Base-by-base conservation (phyloP, 2,329 filamentous ascomycete species). In the Aaosphaeria arxii region DNA sequence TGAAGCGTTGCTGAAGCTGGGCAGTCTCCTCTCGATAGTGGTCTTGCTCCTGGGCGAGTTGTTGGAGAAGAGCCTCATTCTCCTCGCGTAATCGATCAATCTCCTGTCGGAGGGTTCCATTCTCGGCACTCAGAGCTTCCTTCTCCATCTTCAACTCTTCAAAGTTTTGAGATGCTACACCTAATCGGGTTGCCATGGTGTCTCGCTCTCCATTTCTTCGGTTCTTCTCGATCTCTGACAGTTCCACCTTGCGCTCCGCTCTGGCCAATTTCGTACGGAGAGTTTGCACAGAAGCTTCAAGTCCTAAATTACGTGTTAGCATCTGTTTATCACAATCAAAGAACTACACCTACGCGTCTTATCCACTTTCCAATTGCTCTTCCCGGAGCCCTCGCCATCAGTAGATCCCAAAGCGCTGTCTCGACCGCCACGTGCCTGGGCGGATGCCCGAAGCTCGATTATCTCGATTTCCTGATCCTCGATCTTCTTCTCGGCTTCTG, bases 191-290 rank as follows among this genome's bases (percentile, higher is more conserved):
- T 43, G 86, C 74, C 35, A 86, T 79, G 42, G 83, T 81, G 55
- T 88, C 85, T 30, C 84, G 79, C 66, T 89, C 86, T 30, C 80
- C 76, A 3, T 77, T 76, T 39, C 87, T 70, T 4, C 83, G 79
- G 52, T 85, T 81, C 49, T 80, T 83, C 52, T 84, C 79, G 45
- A 84, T 83, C 44, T 87, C 82, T 33, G 79, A 76, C n/a, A 82
- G 75, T 51, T 78, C 82, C 28, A 81, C 73, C 60, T 85, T 85
- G 40, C 80, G 80, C 46, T 84, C 82, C 35, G 81, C 77, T 53
- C 84, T 77, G 50, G 86, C 82, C 1, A 88, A 71, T 11, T 81
- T 82, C 6, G 77, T 73, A 57, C 86, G 81, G 35, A 88, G 71
- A 17, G 81, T 76, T 42, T 81, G 76, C 40, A 88, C 72, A 58